Evolutionary conservation across 2,329 filamentous ascomycete genomes (phyloP).

Genomic region (Huntiella abstrusa): DNA sequence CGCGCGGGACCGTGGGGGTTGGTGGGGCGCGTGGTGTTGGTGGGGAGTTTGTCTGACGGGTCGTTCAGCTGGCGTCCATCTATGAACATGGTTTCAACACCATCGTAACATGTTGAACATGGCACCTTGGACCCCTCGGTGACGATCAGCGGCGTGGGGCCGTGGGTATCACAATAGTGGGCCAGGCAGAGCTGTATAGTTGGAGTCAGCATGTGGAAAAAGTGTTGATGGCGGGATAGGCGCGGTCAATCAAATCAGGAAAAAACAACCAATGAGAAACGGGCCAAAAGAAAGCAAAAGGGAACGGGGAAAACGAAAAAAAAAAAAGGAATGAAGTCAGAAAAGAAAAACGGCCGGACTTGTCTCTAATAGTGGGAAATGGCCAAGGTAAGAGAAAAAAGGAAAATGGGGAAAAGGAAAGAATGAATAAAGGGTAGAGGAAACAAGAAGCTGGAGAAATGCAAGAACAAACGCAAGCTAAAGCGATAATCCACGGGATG

Average conservation of each 20-base stretch:
- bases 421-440: not conserved
- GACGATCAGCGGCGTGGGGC: conserved; percentile 50
- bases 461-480: too few species aligned
- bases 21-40: not conserved
- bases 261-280: not conserved
- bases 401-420: not conserved
- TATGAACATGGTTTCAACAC: conserved; percentile 17
- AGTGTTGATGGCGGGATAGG: not conserved
- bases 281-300: not conserved
- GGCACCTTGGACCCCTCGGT: conserved; percentile 45
- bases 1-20: conserved; percentile 4
- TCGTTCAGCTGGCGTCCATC: conserved; percentile 3
- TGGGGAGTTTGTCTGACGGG: not conserved
- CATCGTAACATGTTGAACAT: conserved; percentile 39
- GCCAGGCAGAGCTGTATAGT: conserved; percentile 44
- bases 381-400: not conserved
- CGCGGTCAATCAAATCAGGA: not conserved
- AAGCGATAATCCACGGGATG: too few species aligned
- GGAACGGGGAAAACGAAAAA: not conserved
- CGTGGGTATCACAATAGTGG: conserved; percentile 53
- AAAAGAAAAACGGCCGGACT: not conserved
- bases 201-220: conserved; percentile 10
- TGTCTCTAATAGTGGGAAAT: not conserved
- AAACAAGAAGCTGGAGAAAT: too few species aligned
- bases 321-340: not conserved